Evolutionary conservation across 129 eudicot genomes (phyloP).

Genomic region (Centella asiatica): DNA sequence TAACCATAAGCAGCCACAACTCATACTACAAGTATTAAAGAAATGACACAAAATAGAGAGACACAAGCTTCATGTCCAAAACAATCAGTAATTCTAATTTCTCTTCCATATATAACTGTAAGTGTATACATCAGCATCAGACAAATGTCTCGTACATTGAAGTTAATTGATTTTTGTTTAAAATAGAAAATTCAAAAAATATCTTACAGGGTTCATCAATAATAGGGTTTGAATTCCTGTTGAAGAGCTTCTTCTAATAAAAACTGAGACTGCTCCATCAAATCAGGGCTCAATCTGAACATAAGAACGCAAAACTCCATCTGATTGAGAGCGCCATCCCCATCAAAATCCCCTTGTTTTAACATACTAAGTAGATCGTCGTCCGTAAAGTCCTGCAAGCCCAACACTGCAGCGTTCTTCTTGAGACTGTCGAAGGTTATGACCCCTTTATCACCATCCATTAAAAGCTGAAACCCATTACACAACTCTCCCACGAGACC

Average conservation of each 20-base stretch:
- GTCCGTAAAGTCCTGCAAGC: constrained; percentile 54
- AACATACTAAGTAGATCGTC: constrained; percentile 53
- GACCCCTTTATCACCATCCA: constrained; percentile 61
- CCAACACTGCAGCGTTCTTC: constrained; percentile 44
- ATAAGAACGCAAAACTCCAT: constrained; percentile 88
- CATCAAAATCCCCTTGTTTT: constrained; percentile 65
- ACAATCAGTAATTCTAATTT: too few relatives aligned
- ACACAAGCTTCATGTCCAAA: too few relatives aligned
- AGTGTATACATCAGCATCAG: too few relatives aligned
- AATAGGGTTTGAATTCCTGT: constrained; percentile 23
- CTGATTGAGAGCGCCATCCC: constrained; percentile 64
- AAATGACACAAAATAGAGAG: too few relatives aligned
- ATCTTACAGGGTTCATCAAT: constrained; percentile 8
- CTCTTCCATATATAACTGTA: too few relatives aligned
- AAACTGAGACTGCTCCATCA: constrained; percentile 61
- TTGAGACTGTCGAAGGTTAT: constrained; percentile 76
- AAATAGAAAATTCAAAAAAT: neutral
- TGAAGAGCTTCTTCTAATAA: constrained; percentile 57
- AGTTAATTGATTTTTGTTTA: neutral
- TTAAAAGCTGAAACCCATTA: constrained; percentile 55
- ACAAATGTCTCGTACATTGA: neutral
- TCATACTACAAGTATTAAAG: too few relatives aligned
- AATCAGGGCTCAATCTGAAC: constrained; percentile 76
- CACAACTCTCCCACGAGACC: constrained; percentile 71
- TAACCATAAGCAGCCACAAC: too few relatives aligned